Evolutionary conservation across 768 basidiomycete species (phyloP), one percentile per base, ranked within the genome.

Genomic region (Pleurotus tuber-regium): DNA sequence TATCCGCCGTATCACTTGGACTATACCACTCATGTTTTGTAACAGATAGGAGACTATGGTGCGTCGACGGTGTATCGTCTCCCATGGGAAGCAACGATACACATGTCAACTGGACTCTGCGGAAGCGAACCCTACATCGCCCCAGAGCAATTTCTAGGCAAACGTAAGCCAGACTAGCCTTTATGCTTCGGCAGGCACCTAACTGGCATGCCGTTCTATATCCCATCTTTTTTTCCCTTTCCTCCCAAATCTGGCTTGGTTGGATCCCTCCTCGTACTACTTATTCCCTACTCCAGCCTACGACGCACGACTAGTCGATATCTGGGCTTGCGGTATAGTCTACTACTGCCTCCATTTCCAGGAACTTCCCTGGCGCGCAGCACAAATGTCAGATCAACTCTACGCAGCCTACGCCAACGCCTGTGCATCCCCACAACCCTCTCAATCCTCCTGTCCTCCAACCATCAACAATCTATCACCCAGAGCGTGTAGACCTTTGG

Each of bases 101-200:
- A 99, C 67, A 87, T 98, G 83, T 94, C 91, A 11, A 97, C 94
- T 23, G 96, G 96, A 3, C 79, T 99, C 25, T 99, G 96, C 61
- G 96, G 96, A 21, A 94, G 91, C 61, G 96, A 99, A 65, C 96
- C 96, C 1, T 99, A 99, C 71, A 99, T 99, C 62, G 96, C 96
- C 7, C 97, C 97, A 24, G 96, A 99, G 68, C 92, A 97, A 70
- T 99, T 98, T 63, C 72, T 93, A 59, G 85, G 87, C 63, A 95
- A 97, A 85, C 93, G 96, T 96, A 78, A 83, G 93, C 77, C 57
- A 58, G 54, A 54, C 54, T 61, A 59, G 63, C 64, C 52, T 60
- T 62, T 62, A 46, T 60, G 57, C 55, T 59, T 55, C 57, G 58
- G 56, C 67, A 65, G 67, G 72, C 67, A 64, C n/a, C 68, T 77